Evolutionary conservation across 2,329 filamentous ascomycete genomes (phyloP).

Genomic region (Teratosphaeria epicoccoides): DNA sequence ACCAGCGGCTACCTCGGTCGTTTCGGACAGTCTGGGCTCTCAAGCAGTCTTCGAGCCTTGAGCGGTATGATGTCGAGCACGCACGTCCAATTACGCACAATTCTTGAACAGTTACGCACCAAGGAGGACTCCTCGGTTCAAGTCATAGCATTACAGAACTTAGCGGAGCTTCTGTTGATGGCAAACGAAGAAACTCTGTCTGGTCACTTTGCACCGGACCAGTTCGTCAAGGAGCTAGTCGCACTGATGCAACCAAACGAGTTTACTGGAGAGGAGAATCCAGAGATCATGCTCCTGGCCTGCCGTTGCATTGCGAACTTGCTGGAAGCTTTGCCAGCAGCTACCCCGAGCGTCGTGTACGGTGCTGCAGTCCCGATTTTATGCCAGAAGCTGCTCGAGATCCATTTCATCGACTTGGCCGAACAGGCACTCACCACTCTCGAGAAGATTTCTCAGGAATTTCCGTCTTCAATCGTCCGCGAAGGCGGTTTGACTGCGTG

Average conservation of each 20-base stretch:
- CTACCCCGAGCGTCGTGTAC: constrained; percentile 91
- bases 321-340: constrained; percentile 91
- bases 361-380: constrained; percentile 91
- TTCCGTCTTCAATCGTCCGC: constrained; percentile 85
- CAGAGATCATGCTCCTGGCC: constrained; percentile 92
- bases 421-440: constrained; percentile 94
- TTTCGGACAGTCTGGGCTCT: constrained; percentile 53
- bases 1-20: constrained; percentile 56
- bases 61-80: constrained; percentile 88
- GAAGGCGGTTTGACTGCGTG: constrained; percentile 95
- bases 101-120: constrained; percentile 53
- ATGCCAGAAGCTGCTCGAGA: constrained; percentile 90
- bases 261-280: constrained; percentile 69
- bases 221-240: constrained; percentile 91
- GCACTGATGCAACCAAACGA: constrained; percentile 84
- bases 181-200: constrained; percentile 95
- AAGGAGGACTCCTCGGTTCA: constrained; percentile 82
- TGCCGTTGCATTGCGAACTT: constrained; percentile 92
- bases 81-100: constrained; percentile 61
- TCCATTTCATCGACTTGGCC: constrained; percentile 92
- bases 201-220: constrained; percentile 87
- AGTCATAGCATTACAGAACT: constrained; percentile 80
- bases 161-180: constrained; percentile 85
- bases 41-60: constrained; percentile 72
- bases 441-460: constrained; percentile 95